phyloP scores from a whole-genome alignment of 1,284 basidiomycete species.

The Cryptococcus floricola region DNA sequence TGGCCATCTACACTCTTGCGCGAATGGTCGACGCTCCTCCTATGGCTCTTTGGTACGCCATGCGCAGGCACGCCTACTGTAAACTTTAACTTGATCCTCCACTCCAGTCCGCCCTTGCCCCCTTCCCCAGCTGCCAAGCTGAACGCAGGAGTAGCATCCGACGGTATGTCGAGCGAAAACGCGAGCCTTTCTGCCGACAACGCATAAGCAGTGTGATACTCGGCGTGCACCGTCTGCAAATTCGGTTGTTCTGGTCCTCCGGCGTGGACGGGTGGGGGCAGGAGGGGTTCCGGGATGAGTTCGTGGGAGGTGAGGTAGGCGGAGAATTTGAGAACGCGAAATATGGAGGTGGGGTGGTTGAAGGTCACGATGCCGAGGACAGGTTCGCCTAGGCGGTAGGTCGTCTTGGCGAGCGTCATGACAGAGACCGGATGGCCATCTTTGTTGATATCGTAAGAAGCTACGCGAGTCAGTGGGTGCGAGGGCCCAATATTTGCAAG shows the following conservation, averaged over 20 bases:
- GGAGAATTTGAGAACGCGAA: constrained; percentile 71
- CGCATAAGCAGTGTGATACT: constrained; percentile 71
- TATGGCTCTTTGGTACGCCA: constrained; percentile 52
- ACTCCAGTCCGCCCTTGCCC: constrained; percentile 66
- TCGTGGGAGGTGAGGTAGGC: constrained; percentile 83
- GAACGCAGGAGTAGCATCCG: constrained; percentile 81
- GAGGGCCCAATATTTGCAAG: background rate
- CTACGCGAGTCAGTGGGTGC: constrained; percentile 49
- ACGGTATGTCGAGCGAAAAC: constrained; percentile 83
- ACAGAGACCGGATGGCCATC: constrained; percentile 81
- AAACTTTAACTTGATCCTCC: constrained; percentile 76
- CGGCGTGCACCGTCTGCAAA: constrained; percentile 64
- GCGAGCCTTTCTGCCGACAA: constrained; percentile 67
- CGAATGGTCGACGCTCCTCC: constrained; percentile 24
- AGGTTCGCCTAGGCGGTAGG: constrained; percentile 84
- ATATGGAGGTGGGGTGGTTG: constrained; percentile 60
- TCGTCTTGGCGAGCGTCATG: constrained; percentile 83
- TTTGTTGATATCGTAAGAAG: constrained; percentile 88
- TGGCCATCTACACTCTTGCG: too few species aligned
- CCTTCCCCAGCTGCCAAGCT: constrained; percentile 52
- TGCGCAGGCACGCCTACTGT: constrained; percentile 64
- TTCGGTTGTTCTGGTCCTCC: constrained; percentile 25
- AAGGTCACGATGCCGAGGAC: constrained; percentile 80
- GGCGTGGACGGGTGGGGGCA: constrained; percentile 51
- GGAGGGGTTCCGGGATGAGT: constrained; percentile 59